Conservation (phyloP, 73 alveolate genomes). For the Tetrahymena thermophila region DNA sequence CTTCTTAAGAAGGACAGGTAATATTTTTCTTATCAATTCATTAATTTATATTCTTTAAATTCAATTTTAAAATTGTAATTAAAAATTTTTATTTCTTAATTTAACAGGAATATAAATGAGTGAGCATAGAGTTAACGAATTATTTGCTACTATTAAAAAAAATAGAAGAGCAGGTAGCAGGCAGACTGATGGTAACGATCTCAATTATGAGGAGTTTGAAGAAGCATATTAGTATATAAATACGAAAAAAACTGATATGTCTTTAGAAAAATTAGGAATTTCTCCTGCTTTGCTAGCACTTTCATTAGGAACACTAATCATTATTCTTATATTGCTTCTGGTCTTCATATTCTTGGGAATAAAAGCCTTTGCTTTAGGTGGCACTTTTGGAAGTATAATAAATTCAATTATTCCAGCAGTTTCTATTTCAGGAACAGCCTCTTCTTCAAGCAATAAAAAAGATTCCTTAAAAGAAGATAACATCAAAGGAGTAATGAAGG, state of each 20-base stretch:
- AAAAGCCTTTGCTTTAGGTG: conserved; percentile 11
- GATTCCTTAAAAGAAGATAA: neutral
- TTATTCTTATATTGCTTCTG: neutral
- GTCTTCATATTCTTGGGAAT: conserved; percentile 2
- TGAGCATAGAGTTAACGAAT: conserved; percentile 4
- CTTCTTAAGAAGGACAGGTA: neutral
- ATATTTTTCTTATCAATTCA: neutral
- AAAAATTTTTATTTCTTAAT: too few species aligned
- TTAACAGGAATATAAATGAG: neutral
- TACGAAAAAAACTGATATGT: neutral
- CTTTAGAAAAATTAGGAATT: neutral
- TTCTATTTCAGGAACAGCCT: neutral
- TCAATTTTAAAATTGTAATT: too few species aligned
- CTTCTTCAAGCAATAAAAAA: neutral
- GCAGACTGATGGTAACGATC: neutral
- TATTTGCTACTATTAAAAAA: neutral
- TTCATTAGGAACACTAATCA: neutral
- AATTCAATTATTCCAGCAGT: neutral
- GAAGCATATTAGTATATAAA: neutral
- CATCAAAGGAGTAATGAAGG: neutral
- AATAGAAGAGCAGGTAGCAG: neutral
- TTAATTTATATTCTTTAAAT: too few species aligned
- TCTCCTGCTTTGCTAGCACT: neutral
- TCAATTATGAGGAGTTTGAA: neutral
- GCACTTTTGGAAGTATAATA: neutral